Evolutionary conservation across 495 filamentous ascomycete species (phyloP), one percentile per base, ranked within the genome.

Genomic region (Tuber calosporum): DNA sequence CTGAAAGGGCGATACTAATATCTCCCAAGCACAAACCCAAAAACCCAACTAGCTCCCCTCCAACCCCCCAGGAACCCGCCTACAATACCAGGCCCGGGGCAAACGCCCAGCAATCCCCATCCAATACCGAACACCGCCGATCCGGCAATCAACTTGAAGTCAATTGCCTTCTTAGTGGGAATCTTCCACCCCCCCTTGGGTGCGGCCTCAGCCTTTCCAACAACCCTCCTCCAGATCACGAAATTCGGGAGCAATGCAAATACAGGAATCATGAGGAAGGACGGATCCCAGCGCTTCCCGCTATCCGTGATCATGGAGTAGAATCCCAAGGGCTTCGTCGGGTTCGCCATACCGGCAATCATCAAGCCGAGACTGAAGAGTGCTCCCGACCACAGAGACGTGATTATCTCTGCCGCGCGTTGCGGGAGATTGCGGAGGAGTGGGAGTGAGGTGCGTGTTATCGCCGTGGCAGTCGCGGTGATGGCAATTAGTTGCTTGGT

Each of bases 71-170:
- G 69, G 9, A 86, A 78, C 7, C 84, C 72, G 34, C 85, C 83
- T 77, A 89, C 73, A 15, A 87, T 79, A 2, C 84, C 87, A 11
- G 88, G 86, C 0, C 88, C 88, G 0, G 88, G 88, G 74, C 88
- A 89, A 2, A 87, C 83, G 1, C 87, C 88, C 40, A 79, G 80
- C 69, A 88, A 74, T 7, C 88, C 88, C 87, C 87, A 89, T 0
- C 83, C 86, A 22, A 88, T 67, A 0, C 88, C 88, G 78, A 89
- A 89, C 1, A 83, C 79, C 37, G 80, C 82, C 17, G 85, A 83
- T 30, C 88, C 88, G 2, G 81, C 76, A 7, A 88, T 76, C 71
- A 89, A 86, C n/a, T 82, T 84, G 83, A 84, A 85, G 71, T 89
- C 85, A 20, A 87, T 84, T 71, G 87, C 87, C n/a, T 79, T 86